Conservation (phyloP, 805 yeast species). For the Nakazawaea molendinolei region DNA sequence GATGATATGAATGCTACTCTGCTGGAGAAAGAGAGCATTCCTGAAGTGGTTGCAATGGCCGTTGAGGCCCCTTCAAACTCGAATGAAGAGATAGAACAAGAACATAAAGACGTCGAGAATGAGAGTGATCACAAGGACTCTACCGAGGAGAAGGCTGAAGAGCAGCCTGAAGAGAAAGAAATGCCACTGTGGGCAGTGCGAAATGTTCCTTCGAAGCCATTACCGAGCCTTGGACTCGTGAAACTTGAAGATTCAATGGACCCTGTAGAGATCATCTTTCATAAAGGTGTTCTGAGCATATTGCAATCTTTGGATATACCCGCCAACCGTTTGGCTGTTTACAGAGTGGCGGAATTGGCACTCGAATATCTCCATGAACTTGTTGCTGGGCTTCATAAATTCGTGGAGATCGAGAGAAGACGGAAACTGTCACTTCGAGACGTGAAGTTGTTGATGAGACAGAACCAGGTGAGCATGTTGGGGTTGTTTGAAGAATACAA, state of each 20-base stretch:
- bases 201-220: constrained; percentile 3
- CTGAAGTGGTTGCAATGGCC: no score
- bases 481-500: constrained; percentile 33
- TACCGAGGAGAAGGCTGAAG: background rate
- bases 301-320: constrained; percentile 26
- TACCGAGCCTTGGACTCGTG: background rate
- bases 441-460: constrained; percentile 34
- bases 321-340: constrained; percentile 29
- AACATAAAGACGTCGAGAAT: background rate
- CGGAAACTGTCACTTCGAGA: constrained; percentile 47
- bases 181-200: constrained; percentile 3
- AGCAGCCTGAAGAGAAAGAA: background rate
- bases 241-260: background rate
- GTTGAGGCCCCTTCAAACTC: no score
- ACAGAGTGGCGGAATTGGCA: constrained; percentile 29
- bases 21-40: no score
- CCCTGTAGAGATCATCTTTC: constrained; percentile 4
- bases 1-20: no score
- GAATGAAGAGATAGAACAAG: background rate
- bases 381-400: constrained; percentile 35
- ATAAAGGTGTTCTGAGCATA: constrained; percentile 28
- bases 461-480: constrained; percentile 32
- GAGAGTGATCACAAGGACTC: background rate
- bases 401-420: constrained; percentile 57
- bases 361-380: constrained; percentile 31